Base-by-base conservation (phyloP, 441 rosid species). In the Populus trichocarpa region DNA sequence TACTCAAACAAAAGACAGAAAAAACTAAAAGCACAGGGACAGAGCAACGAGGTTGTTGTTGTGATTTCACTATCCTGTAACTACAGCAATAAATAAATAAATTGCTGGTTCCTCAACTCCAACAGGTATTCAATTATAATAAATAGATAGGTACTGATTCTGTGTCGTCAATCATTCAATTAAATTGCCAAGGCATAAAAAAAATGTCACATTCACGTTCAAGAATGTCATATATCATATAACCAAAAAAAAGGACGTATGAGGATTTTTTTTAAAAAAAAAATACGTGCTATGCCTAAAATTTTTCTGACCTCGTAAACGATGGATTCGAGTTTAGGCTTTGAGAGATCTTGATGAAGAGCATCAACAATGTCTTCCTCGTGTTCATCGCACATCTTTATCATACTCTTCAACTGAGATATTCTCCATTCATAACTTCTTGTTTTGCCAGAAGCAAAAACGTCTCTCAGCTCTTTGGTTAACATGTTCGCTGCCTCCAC, bases 361-460 rank as follows among this genome's bases (percentile, higher is more conserved):
- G 93, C 91, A 13, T 79, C 86, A 77, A 80, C 85, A 74, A 92
- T 88, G 57, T 82, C 91, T 67, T 83, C 80, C 87, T 89, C 95
- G 73, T 82, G 81, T 25, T 89, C 85, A 20, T 85, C 83, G 38
- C 87, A 76, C 84, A 92, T 80, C 87, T 75, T 89, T 67, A 86
- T 25, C 71, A 92, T 26, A 69, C 79, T 77, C 79, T 83, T 85
- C 85, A 92, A 71, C 87, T 92, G 97, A 72, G 82, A 42, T 50
- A 81, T 77, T 77, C 97, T 85, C 97, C 97, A 90, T 3, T 79
- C 82, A 57, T 84, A 88, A 82, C 90, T 87, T 77, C 90, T 78
- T 38, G 95, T 92, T 75, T 76, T 85, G 33, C 97, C 95, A 42
- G 84, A 53, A 5, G 30, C 78, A 30, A 84, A 88, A 77, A 76